Base-by-base conservation (phyloP, 805 yeast genomes). In the Candida awuae region DNA sequence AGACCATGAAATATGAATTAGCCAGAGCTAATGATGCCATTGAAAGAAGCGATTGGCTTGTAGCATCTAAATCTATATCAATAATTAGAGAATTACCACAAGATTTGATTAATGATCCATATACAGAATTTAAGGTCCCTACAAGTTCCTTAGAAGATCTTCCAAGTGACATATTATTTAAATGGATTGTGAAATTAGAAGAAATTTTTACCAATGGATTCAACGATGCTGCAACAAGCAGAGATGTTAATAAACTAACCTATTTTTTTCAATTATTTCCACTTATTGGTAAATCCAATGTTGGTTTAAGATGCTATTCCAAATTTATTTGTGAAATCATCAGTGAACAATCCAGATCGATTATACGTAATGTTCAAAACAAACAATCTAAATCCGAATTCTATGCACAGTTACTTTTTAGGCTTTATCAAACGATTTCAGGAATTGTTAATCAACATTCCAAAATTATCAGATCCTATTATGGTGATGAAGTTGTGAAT, bases 211-310 rank as follows among this genome's bases (percentile, higher is more conserved):
- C 67, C 26, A 53, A 63, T 9, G 80, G 79, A 48, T 92, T 92
- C 59, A 70, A 70, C 34, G 67, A 68, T 30, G 94, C 96, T 1
- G 82, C 96, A 1, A 58, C 62, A 9, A 61, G 63, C 0, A 75
- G 73, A 38, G 77, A 85, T 49, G 84, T 84, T 39, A 77, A 73
- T 32, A 68, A 75, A 39, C 63, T 92, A 38, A 84, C 96, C 0
- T 67, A 77, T 40, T 84, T 78, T 56, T 92, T 90, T 63, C 82
- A 83, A 51, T 63, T 87, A 49, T 90, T 92, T 56, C 98, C 98
- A 9, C 65, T 88, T 38, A 79, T 92, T 29, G 84, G 84, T 7
- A 74, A 80, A 53, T 74, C 75, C 41, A 71, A 71, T 17, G 59
- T 71, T 14, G 98, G 98, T 0, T 62, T 92, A 31, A 75, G 73